Evolutionary conservation across 2,329 filamentous ascomycete species (phyloP), one percentile per base, ranked within the genome.

Genomic region (Neophaeococcomyces aloes): DNA sequence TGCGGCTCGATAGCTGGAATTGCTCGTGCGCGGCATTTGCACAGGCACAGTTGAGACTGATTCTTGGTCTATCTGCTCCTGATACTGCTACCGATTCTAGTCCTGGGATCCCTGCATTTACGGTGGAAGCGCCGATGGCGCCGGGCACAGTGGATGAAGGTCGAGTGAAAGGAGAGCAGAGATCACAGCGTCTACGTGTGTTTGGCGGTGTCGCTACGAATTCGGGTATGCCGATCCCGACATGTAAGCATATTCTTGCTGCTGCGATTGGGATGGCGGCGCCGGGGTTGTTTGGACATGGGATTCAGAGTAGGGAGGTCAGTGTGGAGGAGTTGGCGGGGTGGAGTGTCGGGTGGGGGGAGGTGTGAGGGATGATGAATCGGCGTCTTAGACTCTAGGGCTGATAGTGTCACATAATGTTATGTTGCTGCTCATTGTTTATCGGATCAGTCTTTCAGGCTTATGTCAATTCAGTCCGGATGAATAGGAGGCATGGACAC

Each of bases 181-280:
- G n/a, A n/a, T n/a, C n/a, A 7, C 31, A 33, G 17, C 15, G 3
- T 19, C 31, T 7, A n/a, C 8, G 7, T n/a, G 5, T 32, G 39
- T 66, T 67, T 44, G 65, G 64, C 33, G 66, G 65, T 11, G 58
- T 54, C 4, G 43, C 64, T 29, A 58, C 58, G 4, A 34, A 35
- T 17, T 6, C 25, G 11, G 31, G 23, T 2, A 13, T 53, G 49
- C 2, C 57, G 51, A 74, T 78, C 42, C 71, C 72, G 4, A 54
- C 84, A 64, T 98, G 89, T 61, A 95, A 95, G 65, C 89, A 98
- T 63, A 63, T 96, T 4, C 72, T 96, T 13, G 89, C 89, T 1
- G 93, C 85, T 60, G 64, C 89, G 31, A 61, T 96, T 44, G 80
- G 72, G 4, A 80, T 86, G 59, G 68, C 71, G 36, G 88, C 84